Evolutionary conservation across 2,329 filamentous ascomycete species (phyloP).

Genomic region (Sarocladium brachiariae): DNA sequence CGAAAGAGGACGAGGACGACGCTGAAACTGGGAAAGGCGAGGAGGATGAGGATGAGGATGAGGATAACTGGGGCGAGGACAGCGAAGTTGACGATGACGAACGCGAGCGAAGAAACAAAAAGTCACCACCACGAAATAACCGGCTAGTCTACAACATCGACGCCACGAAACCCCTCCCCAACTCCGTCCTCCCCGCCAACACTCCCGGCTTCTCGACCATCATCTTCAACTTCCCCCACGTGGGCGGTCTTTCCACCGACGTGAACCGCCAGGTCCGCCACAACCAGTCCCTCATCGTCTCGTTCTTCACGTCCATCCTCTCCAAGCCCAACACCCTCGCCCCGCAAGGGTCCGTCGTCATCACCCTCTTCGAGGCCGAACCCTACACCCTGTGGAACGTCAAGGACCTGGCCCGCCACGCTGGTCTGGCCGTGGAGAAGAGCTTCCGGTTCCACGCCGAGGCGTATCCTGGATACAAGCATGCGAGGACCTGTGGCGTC

Average conservation of each 20-base stretch:
- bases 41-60: constrained; percentile 13
- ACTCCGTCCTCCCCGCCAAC: constrained; percentile 35
- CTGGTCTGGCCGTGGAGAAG: constrained; percentile 60
- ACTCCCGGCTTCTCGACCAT: constrained; percentile 57
- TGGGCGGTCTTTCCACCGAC: constrained; percentile 85
- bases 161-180: constrained; percentile 53
- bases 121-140: constrained; percentile 18
- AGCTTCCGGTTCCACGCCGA: constrained; percentile 63
- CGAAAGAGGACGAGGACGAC: constrained; percentile 17
- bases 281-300: constrained; percentile 74
- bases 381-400: constrained; percentile 97
- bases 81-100: constrained; percentile 13
- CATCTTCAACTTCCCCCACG: constrained; percentile 95
- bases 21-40: constrained; percentile 1
- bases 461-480: constrained; percentile 67
- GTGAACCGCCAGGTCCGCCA: constrained; percentile 89
- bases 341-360: constrained; percentile 57
- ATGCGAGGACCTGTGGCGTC: constrained; percentile 66
- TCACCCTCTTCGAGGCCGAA: constrained; percentile 88
- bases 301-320: constrained; percentile 55
- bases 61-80: constrained; percentile 14
- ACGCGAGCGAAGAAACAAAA: constrained; percentile 12
- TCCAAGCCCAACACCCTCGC: constrained; percentile 19
- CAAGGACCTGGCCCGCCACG: constrained; percentile 74
- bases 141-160: constrained; percentile 57